phyloP scores from a whole-genome alignment of 306 rosid species.

The Cucumis melo region DNA sequence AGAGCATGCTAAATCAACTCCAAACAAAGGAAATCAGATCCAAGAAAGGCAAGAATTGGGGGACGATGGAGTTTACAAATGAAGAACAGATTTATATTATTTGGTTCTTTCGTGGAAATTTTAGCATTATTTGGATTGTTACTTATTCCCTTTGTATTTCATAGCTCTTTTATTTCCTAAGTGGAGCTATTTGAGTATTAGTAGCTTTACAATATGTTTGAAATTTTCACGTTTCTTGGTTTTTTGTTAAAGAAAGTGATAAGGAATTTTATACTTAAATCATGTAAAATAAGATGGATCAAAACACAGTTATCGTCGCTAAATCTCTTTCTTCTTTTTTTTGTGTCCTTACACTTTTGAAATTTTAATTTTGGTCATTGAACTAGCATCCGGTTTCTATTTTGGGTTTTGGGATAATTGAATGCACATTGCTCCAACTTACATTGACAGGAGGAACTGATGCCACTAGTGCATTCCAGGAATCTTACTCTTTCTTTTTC shows the following conservation, averaged over 20 bases:
- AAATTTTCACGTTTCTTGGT: no score
- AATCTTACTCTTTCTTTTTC: conserved; percentile 88
- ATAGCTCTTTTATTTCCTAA: no score
- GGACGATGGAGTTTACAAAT: no score
- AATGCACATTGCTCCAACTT: conserved; percentile 2
- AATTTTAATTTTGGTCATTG: neutral
- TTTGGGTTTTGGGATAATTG: neutral
- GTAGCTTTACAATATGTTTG: no score
- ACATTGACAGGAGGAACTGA: conserved; percentile 71
- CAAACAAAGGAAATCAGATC: no score
- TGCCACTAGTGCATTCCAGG: conserved; percentile 62
- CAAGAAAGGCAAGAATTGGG: no score
- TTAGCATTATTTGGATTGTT: no score
- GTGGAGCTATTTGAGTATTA: no score
- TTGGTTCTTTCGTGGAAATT: no score
- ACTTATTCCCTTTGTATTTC: no score
- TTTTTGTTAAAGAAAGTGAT: neutral
- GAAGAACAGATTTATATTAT: no score
- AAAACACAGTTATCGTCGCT: neutral
- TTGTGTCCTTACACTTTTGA: neutral
- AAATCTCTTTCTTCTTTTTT: neutral
- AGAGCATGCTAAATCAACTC: no score
- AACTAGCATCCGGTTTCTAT: neutral
- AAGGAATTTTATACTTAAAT: neutral
- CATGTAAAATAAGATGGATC: neutral